A percentile compares a stretch with the other conserved stretches of the same genome.
phyloP scores from a whole-genome alignment of 495 filamentous ascomycete genomes.

The Thermothielavioides terrestris region DNA sequence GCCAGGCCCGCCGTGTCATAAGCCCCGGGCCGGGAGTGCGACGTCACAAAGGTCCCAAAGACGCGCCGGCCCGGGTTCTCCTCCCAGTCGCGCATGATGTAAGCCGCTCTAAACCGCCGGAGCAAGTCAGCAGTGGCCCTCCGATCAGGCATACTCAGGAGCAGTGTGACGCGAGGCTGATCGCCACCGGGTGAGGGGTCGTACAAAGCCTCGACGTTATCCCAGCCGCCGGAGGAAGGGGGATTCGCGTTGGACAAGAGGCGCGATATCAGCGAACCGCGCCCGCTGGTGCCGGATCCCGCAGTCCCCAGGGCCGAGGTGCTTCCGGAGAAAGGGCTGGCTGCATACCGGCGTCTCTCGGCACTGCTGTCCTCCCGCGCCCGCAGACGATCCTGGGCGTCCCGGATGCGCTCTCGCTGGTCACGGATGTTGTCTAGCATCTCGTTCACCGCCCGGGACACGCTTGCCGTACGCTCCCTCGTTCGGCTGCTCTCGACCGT shows the following conservation, averaged over 20 bases:
- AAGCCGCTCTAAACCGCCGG: constrained; percentile 16
- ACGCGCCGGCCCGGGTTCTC: constrained; percentile 15
- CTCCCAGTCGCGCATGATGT: constrained; percentile 26
- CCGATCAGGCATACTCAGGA: neutral
- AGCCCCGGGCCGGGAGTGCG: constrained; percentile 23
- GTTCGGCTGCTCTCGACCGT: neutral
- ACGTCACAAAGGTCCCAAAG: constrained; percentile 7
- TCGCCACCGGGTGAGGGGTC: constrained; percentile 5
- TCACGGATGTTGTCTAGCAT: constrained; percentile 21
- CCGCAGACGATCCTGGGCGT: constrained; percentile 15
- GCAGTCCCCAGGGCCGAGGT: neutral
- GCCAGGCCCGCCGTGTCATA: constrained; percentile 57
- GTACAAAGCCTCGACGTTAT: constrained; percentile 21
- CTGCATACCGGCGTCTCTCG: constrained; percentile 18
- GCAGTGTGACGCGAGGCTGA: neutral
- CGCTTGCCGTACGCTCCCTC: constrained; percentile 18
- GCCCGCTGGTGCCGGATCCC: neutral
- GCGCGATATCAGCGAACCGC: constrained; percentile 9
- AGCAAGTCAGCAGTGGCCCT: constrained; percentile 5
- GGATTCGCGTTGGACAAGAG: constrained; percentile 11
- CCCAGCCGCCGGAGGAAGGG: constrained; percentile 8
- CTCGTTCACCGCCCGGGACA: constrained; percentile 19
- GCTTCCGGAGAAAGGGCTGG: constrained; percentile 9
- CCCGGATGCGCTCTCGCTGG: constrained; percentile 18
- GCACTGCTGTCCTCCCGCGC: constrained; percentile 8